phyloP scores from a whole-genome alignment of 306 rosid species.

The Lotus japonicus region DNA sequence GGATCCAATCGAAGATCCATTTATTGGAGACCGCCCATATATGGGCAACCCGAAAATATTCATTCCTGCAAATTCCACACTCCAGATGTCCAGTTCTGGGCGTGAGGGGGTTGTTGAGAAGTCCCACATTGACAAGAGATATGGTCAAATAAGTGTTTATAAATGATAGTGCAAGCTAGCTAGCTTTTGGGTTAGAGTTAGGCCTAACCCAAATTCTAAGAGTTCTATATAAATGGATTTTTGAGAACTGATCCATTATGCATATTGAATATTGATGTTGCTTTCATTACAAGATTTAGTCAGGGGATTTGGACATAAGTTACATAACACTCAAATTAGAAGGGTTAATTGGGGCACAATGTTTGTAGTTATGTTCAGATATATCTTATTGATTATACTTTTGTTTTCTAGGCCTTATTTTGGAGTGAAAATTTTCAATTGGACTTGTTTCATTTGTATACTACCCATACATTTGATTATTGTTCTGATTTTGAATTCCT shows the following conservation, averaged over 20 bases:
- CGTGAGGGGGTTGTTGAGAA: too few relatives aligned
- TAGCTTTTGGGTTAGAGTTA: too few relatives aligned
- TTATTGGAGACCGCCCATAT: too few relatives aligned
- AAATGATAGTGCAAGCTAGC: too few relatives aligned
- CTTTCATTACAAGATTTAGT: not conserved
- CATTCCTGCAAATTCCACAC: too few relatives aligned
- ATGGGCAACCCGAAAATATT: too few relatives aligned
- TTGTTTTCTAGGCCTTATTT: conserved; percentile 8
- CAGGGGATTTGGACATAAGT: not conserved
- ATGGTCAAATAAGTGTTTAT: too few relatives aligned
- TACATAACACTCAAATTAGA: not conserved
- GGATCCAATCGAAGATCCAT: too few relatives aligned
- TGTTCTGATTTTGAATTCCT: conserved; percentile 19
- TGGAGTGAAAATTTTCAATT: not conserved
- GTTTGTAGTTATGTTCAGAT: not conserved
- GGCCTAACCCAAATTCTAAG: too few relatives aligned
- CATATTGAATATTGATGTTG: not conserved
- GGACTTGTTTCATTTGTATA: not conserved
- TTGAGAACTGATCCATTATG: not conserved
- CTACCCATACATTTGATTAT: conserved; percentile 2
- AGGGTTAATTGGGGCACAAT: not conserved
- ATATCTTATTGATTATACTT: not conserved
- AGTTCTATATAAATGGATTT: not conserved
- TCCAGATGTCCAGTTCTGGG: too few relatives aligned
- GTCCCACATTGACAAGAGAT: too few relatives aligned